These are phyloP conservation scores for Anaeromyces robustus DNA, from an alignment of 192 early-diverging fungal genomes.

Conservation along the genomic window DNA sequence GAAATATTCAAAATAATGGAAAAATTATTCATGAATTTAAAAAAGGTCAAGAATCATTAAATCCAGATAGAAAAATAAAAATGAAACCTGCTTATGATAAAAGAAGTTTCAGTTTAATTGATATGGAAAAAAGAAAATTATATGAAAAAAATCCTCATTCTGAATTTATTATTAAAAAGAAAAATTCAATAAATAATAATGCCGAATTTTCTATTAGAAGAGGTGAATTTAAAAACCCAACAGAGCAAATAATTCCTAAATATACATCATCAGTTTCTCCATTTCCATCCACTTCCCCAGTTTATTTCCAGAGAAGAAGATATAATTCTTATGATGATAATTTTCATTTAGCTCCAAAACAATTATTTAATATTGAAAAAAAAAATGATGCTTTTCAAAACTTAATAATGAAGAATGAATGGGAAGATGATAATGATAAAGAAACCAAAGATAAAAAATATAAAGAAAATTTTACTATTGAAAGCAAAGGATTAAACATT, in stretches of 20 bases:
- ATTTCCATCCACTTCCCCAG: background rate
- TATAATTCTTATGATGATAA: background rate
- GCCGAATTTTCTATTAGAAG: background rate
- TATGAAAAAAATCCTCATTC: background rate
- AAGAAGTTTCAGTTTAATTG: background rate
- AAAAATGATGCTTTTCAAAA: background rate
- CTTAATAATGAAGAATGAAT: background rate
- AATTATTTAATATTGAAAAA: background rate
- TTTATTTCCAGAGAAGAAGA: background rate
- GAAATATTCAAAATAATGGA: background rate
- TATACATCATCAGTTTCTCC: background rate
- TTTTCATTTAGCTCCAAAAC: no score
- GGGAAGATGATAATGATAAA: background rate
- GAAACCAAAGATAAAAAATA: background rate
- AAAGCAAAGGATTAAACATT: background rate
- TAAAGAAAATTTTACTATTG: background rate
- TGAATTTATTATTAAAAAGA: background rate
- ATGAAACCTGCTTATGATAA: background rate
- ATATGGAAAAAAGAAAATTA: background rate
- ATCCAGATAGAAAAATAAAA: background rate
- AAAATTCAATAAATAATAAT: background rate
- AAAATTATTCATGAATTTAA: background rate
- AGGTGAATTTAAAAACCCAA: background rate
- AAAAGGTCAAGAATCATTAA: background rate
- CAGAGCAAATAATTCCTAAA: background rate